A percentile compares a stretch with the other conserved stretches of the same genome.
These are phyloP conservation scores for Cylindrotheca fusiformis DNA, from an alignment of 108 stramenopile species.

Conservation along the genomic window DNA sequence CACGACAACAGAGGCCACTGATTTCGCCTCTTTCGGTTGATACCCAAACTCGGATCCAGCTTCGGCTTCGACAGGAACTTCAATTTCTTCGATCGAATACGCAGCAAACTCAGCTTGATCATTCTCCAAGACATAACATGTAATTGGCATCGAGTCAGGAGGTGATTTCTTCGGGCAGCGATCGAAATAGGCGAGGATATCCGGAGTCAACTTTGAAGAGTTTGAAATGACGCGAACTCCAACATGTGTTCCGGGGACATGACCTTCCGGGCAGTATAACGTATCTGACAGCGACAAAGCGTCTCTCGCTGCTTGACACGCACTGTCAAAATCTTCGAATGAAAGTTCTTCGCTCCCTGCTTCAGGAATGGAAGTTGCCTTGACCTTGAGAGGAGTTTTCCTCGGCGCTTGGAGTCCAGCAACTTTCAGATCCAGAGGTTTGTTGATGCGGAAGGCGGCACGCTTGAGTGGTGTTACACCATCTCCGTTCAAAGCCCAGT, in stretches of 20 bases:
- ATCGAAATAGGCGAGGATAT: slow-evolving; percentile 78
- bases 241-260: slow-evolving; percentile 68
- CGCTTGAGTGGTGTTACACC: slow-evolving; percentile 85
- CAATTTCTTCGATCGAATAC: slow-evolving; percentile 85
- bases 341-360: slow-evolving; percentile 72
- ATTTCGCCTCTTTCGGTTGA: slow-evolving; percentile 59
- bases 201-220: slow-evolving; percentile 50
- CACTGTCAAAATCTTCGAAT: slow-evolving; percentile 76
- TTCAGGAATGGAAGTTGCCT: slow-evolving; percentile 60
- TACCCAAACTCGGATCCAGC: slow-evolving; percentile 35
- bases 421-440: slow-evolving; percentile 78
- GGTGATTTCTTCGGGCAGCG: slow-evolving; percentile 70
- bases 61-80: slow-evolving; percentile 45
- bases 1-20: slow-evolving; percentile 79
- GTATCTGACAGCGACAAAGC: slow-evolving; percentile 53
- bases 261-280: slow-evolving; percentile 84
- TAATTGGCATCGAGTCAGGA: slow-evolving; percentile 64
- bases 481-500: slow-evolving; percentile 85
- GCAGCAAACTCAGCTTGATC: slow-evolving; percentile 55
- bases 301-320: slow-evolving; percentile 69
- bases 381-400: slow-evolving; percentile 70
- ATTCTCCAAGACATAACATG: slow-evolving; percentile 72
- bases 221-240: slow-evolving; percentile 85
- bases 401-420: slow-evolving; percentile 62
- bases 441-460: slow-evolving; percentile 84